Evolutionary conservation across 176 grass and related monocot genomes (phyloP), one percentile per base, ranked within the genome.

Genomic region (Musa itinerans): DNA sequence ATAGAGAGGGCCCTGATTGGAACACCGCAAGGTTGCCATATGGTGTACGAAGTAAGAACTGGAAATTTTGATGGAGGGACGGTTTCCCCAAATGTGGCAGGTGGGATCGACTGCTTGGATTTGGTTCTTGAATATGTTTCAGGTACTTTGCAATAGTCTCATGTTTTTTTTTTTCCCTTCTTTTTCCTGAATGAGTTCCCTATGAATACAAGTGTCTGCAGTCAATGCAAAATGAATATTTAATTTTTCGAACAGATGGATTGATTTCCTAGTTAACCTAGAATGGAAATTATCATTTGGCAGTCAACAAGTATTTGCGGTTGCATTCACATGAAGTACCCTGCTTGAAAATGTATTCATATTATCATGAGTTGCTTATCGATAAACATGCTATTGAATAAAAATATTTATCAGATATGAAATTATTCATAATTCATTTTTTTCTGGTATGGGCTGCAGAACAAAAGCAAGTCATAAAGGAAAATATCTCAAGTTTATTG

Each of bases 1-100:
- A 86, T 98, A 83, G 88, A 93, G 85, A 98, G 88, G 81, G 86
- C 88, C 72, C 83, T 98, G 76, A 81, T 91, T 57, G 95, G 95
- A 74, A 82, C 93, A 80, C 83, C 89, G 81, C 81, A 74, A 71
- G 82, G 76, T 79, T 85, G 70, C 65, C 84, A 91, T 80, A 73
- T 81, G 80, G 84, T 91, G 72, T 98, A 84, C 79, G 76, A 93
- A 82, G 14, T 98, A 80, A 86, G 77, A 63, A 86, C 85, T 80
- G 90, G 88, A 80, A 84, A 82, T 84, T n/a, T 58, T 72, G 55
- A 91, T 72, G 90, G 95, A 73, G 90, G 88, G 24, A 77, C 70
- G 72, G 80, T 93, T 73, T 93, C 88, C 81, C 86, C 86, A 71
- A 77, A 78, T 57, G 90, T 89, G 78, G 86, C 90, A 26, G 90